Evolutionary conservation across 2,329 filamentous ascomycete genomes (phyloP), one percentile per base, ranked within the genome.

Genomic region (Cladosporium sp.): DNA sequence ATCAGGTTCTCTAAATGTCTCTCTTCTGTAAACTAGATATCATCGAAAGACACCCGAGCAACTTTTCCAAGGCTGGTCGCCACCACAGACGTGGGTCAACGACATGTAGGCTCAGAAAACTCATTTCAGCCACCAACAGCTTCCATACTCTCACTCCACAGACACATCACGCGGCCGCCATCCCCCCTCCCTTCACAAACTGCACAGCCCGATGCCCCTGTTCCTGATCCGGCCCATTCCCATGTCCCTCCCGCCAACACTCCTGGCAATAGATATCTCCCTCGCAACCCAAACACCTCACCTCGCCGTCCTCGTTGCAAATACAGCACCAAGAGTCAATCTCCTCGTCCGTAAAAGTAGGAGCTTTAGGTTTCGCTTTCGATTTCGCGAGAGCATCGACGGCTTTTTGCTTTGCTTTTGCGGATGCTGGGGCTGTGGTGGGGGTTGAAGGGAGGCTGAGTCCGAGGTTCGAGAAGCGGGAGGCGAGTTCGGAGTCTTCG

Each of bases 181-280:
- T 26, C 11, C 44, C 47, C 28, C 44, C 63, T 5, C 55, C 55
- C 54, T 67, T 68, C 21, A 49, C 64, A 41, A 65, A 74, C 52
- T 72, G 70, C 59, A 90, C 86, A 69, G 89, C 90, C 70, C 83
- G 84, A 73, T 96, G 92, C 0, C 82, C 84, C 66, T 85, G 82
- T 76, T 93, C 90, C 66, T 93, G 91, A 58, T 86, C 88, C 0
- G 87, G 88, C 0, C 90, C 91, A 54, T 83, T 82, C 0, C 88
- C 87, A 0, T 96, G 92, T 77, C 92, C 92, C 74, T 94, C 92
- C 67, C 84, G 85, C 92, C 92, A 96, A 80, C 92, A 96, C 18
- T 85, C 81, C 26, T 84, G 82, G 76, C 92, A 96, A 75, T 94
- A 96, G 49, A 92, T 81, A 69, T 93, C 85, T 1, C 80, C 81